Evolutionary conservation across 78 protist species (phyloP), one percentile per base, ranked within the genome.

Genomic region (Capsaspora owczarzaki): DNA sequence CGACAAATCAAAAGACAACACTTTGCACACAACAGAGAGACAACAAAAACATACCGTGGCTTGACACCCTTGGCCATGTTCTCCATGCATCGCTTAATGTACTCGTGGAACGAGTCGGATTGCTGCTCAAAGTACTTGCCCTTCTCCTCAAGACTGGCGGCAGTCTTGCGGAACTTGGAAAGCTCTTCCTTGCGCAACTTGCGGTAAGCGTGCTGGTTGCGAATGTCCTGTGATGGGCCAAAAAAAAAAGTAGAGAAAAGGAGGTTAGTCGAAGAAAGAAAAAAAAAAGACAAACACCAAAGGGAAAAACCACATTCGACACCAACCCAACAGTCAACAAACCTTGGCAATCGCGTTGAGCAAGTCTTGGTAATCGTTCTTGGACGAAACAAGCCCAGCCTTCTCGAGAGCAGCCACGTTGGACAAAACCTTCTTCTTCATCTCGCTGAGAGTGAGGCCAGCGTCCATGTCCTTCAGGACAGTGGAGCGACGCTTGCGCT

Each of bases 281-380:
- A 49, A 10, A 49, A 49, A 49, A 20, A 49, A 49, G 16, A 16
- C 56, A 49, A 49, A 63, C 12, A 25, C 71, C 8, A 63, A 10
- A 31, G 33, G 19, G 23, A 49, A 10, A 10, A 49, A 49, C 16
- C 10, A 49, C 10, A 49, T 29, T 25, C 20, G n/a, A 2, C 12
- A 29, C 10, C 66, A 12, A 12, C 33, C n/a, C n/a, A 3, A 56
- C 14, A 25, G n/a, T 25, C 8, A 16, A 12, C 29, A 10, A 6
- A 44, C 77, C 79, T 51, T 74, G 16, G 79, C 79, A 3, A 77
- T 53, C 60, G 71, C 72, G 31, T 77, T 77, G 60, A 61, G 42
- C 4, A 77, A 0, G 29, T 16, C 49, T 40, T 77, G 81, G 72
- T 77, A 77, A 22, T 27, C 56, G n/a, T 77, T 14, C 2, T 41